These are phyloP conservation scores for Ophiostoma sp. DNA, from an alignment of 2,329 filamentous ascomycete genomes.

Conservation along the genomic window DNA sequence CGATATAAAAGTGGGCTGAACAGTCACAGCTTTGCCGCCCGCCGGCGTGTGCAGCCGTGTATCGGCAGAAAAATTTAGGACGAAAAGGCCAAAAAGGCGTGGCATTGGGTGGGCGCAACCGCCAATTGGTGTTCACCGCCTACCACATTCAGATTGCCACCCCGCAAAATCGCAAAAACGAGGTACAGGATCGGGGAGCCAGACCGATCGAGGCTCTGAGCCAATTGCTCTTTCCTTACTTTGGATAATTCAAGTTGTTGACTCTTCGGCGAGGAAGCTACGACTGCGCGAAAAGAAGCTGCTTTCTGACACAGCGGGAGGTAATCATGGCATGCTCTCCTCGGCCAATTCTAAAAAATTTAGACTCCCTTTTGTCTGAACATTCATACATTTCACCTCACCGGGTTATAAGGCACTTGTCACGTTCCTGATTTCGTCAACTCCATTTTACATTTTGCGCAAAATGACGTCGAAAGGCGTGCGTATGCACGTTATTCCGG, in stretches of 20 bases:
- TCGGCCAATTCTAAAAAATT: background rate
- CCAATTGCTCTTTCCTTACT: background rate
- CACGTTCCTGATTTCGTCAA: background rate
- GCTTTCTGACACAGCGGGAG: background rate
- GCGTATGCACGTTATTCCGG: background rate
- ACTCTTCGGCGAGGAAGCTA: background rate
- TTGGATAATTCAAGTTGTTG: background rate
- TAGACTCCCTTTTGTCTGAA: background rate
- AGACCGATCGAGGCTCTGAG: constrained; percentile 13
- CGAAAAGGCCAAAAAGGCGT: background rate
- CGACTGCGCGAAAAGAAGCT: background rate
- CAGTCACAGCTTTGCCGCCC: constrained; percentile 14
- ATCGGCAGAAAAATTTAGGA: constrained; percentile 4
- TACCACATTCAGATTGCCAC: constrained; percentile 8
- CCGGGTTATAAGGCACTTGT: background rate
- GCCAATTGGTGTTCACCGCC: constrained; percentile 4
- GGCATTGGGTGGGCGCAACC: background rate
- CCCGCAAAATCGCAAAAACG: constrained; percentile 6
- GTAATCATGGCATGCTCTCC: background rate
- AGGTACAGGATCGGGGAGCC: constrained; percentile 20
- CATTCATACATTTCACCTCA: too few relatives aligned
- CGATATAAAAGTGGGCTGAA: background rate
- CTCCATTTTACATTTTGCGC: background rate
- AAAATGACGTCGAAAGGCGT: constrained; percentile 4
- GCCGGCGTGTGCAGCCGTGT: background rate